Evolutionary conservation across 768 basidiomycete species (phyloP).

Genomic region (Psilocybe sp.): DNA sequence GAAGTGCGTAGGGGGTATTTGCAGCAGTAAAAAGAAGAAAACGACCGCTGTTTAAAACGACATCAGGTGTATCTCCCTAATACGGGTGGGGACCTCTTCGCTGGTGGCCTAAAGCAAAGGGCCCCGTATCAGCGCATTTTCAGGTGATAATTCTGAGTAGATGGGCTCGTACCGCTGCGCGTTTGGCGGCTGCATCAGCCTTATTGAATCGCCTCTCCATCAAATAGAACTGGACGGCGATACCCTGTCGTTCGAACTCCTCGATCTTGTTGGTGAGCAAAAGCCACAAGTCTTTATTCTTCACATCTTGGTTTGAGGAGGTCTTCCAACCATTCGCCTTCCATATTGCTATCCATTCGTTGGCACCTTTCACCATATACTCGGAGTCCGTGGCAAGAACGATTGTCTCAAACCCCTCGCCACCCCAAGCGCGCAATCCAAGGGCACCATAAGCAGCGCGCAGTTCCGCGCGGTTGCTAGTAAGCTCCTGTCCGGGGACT

Average conservation of each 20-base stretch:
- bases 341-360: conserved; percentile 7
- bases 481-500: background rate
- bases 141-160: no score
- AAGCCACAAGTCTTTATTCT: conserved; percentile 9
- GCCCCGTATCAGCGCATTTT: no score
- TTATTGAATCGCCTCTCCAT: conserved; percentile 1
- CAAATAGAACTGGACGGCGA: conserved; percentile 5
- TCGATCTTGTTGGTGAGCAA: conserved; percentile 1
- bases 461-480: conserved; percentile 10
- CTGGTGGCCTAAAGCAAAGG: no score
- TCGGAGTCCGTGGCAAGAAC: conserved; percentile 13
- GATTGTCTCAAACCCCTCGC: conserved; percentile 7
- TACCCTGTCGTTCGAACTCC: background rate
- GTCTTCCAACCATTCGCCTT: conserved; percentile 7
- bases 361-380: conserved; percentile 7
- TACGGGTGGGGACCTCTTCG: no score
- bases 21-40: no score
- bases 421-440: conserved; percentile 1
- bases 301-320: background rate
- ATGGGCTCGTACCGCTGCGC: background rate
- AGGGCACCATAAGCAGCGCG: conserved; percentile 5
- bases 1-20: no score
- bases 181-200: conserved; percentile 2
- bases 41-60: no score
- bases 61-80: no score